phyloP scores from a whole-genome alignment of 2,329 filamentous ascomycete species.

The Pezicula rhizophila region DNA sequence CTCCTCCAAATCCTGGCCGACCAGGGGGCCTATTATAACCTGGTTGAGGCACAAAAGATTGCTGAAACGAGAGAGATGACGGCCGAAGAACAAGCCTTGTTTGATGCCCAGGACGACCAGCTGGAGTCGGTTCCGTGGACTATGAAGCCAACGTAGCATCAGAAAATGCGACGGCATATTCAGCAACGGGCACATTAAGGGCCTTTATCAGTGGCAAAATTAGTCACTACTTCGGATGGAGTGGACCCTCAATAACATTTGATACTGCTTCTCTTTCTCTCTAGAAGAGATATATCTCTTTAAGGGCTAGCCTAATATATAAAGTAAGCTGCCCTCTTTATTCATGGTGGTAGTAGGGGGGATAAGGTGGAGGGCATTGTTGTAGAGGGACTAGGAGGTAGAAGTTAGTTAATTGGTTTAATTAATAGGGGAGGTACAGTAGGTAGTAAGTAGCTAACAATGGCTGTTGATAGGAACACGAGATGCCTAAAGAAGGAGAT shows the following conservation, averaged over 20 bases:
- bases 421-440: too few species aligned
- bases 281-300: too few species aligned
- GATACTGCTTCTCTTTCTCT: slow-evolving; percentile 34
- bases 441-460: too few species aligned
- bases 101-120: slow-evolving; percentile 44
- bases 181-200: slow-evolving; percentile 2
- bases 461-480: too few species aligned
- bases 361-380: too few species aligned
- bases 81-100: slow-evolving; percentile 42
- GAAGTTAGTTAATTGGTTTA: too few species aligned
- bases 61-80: slow-evolving; percentile 51
- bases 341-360: too few species aligned
- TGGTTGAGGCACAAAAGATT: slow-evolving; percentile 86
- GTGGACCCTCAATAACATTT: slow-evolving; percentile 26
- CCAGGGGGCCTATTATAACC: slow-evolving; percentile 75
- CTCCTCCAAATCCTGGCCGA: too few species aligned
- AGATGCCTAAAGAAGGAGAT: too few species aligned
- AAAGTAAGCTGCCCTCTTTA: too few species aligned
- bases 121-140: slow-evolving; percentile 8
- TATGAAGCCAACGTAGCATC: neutral
- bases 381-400: too few species aligned
- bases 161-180: slow-evolving; percentile 5
- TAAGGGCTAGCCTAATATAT: too few species aligned
- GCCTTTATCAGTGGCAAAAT: slow-evolving; percentile 14
- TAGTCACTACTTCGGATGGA: slow-evolving; percentile 31